Conservation (phyloP, 352 stramenopile species). For the Globisporangium middletonii region DNA sequence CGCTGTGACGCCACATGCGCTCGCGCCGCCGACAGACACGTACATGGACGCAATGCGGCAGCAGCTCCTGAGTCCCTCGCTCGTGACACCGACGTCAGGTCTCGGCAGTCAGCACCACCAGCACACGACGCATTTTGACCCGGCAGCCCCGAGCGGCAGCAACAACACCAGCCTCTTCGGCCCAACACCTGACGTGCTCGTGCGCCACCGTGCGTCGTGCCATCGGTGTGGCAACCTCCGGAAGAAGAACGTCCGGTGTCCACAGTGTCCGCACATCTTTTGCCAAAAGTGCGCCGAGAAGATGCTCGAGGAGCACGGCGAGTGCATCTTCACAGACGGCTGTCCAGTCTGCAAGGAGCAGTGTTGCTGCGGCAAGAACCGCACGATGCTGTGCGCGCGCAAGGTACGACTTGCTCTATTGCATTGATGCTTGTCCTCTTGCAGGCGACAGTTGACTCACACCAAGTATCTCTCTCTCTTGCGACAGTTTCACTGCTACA, state of each 20-base stretch:
- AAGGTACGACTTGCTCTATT: constrained; percentile 32
- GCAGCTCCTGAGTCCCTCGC: constrained; percentile 8
- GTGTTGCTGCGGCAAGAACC: constrained; percentile 86
- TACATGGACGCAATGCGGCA: constrained; percentile 18
- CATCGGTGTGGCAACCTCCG: constrained; percentile 85
- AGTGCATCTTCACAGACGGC: constrained; percentile 65
- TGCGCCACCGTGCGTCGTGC: constrained; percentile 78
- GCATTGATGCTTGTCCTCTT: neutral
- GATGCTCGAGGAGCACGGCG: constrained; percentile 83
- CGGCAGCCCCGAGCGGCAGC: neutral
- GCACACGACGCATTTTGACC: neutral
- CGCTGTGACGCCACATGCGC: constrained; percentile 4
- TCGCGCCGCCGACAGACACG: constrained; percentile 3
- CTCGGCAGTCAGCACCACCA: neutral
- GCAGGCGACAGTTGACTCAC: neutral
- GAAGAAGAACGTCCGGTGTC: constrained; percentile 84
- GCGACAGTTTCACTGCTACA: constrained; percentile 83
- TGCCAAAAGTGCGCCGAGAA: constrained; percentile 87
- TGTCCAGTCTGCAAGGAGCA: constrained; percentile 86
- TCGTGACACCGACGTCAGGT: neutral
- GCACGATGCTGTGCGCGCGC: constrained; percentile 52
- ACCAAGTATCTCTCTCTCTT: constrained; percentile 1
- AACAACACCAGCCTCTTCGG: constrained; percentile 2
- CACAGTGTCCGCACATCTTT: constrained; percentile 85
- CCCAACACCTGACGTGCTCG: constrained; percentile 24